Conservation (phyloP, 148 eudicot species). For the Rhododendron kiyosumense region DNA sequence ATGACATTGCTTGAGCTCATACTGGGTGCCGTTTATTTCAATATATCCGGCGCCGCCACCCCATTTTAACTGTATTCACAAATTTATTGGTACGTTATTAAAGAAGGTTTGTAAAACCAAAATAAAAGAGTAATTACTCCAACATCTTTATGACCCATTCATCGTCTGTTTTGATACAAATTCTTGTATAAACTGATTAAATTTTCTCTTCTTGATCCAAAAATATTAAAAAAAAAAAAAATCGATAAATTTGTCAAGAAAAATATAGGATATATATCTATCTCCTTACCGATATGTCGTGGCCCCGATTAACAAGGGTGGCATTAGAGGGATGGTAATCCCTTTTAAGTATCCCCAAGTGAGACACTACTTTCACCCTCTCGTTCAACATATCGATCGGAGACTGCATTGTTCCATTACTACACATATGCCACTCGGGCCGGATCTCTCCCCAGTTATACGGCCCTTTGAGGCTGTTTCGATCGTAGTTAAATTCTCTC, state of each 20-base stretch:
- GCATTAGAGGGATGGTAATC: constrained; percentile 32
- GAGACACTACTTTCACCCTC: constrained; percentile 22
- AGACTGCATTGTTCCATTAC: constrained; percentile 36
- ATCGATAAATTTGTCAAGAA: neutral
- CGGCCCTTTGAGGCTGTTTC: constrained; percentile 23
- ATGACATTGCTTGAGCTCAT: constrained; percentile 19
- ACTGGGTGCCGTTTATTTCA: constrained; percentile 16
- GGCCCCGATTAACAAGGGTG: constrained; percentile 39
- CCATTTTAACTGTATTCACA: constrained; percentile 21
- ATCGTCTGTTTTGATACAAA: no score
- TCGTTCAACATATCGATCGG: constrained; percentile 33
- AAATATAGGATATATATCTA: neutral
- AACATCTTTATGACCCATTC: no score
- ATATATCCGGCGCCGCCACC: constrained; percentile 10
- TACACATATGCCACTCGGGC: constrained; percentile 37
- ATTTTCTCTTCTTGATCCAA: no score
- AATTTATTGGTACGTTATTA: neutral
- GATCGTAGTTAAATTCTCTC: constrained; percentile 29
- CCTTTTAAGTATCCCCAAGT: constrained; percentile 20
- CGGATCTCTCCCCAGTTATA: constrained; percentile 32
- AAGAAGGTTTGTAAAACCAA: neutral
- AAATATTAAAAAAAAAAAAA: no score
- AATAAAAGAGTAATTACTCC: neutral
- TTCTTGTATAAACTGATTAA: no score
- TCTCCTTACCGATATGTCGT: constrained; percentile 36